A percentile compares a stretch with the other conserved stretches of the same genome.
These are phyloP conservation scores for Tagetes erecta DNA, from an alignment of 129 eudicot species.

Conservation along the genomic window DNA sequence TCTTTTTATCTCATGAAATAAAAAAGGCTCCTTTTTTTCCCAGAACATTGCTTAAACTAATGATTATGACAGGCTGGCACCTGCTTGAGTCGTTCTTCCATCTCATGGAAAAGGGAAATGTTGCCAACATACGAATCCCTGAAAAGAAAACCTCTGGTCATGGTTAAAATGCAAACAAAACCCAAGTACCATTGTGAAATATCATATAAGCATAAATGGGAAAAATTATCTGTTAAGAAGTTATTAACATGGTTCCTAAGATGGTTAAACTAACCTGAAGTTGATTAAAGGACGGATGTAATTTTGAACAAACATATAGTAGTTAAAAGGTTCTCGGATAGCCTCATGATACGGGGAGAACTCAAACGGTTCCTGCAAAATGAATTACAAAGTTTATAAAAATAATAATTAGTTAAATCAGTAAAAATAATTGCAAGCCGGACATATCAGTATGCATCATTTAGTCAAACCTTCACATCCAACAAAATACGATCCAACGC, in stretches of 20 bases:
- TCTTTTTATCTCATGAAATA: no score
- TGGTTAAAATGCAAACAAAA: constrained; percentile 19
- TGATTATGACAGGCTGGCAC: constrained; percentile 26
- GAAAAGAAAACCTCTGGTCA: constrained; percentile 21
- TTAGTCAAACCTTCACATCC: constrained; percentile 63
- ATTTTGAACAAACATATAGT: constrained; percentile 70
- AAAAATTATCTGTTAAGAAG: background rate
- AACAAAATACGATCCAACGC: constrained; percentile 62
- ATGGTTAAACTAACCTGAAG: constrained; percentile 56
- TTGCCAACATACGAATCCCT: constrained; percentile 92
- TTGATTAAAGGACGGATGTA: constrained; percentile 76
- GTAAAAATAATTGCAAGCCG: background rate
- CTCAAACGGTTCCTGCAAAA: constrained; percentile 78
- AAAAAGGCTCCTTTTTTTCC: background rate
- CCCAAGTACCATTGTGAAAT: background rate
- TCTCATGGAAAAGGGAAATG: constrained; percentile 57
- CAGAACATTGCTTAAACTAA: background rate
- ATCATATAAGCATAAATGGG: background rate
- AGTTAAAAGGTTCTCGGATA: constrained; percentile 76
- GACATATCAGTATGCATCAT: background rate
- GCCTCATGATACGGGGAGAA: constrained; percentile 84
- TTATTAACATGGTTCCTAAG: background rate
- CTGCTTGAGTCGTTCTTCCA: constrained; percentile 81
- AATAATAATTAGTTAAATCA: background rate
- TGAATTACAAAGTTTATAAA: constrained; percentile 2